Conservation (phyloP, 1,284 basidiomycete genomes). For the Trametes hirsuta region DNA sequence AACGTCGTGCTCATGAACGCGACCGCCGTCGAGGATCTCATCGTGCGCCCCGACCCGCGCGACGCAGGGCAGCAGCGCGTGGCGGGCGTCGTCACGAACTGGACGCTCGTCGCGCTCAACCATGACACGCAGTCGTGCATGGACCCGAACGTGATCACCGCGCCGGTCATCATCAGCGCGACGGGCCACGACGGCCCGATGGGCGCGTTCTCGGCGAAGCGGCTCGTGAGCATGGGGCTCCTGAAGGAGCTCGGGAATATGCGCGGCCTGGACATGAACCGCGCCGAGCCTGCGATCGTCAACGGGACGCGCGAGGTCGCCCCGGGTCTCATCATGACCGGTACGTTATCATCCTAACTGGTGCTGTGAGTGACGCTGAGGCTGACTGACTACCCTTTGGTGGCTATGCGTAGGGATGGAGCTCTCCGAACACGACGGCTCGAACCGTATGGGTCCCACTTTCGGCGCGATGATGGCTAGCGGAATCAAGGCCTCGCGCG, state of each 20-base stretch:
- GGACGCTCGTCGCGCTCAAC: conserved; percentile 82
- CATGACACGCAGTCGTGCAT: conserved; percentile 86
- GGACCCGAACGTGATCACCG: conserved; percentile 86
- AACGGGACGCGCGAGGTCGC: conserved; percentile 80
- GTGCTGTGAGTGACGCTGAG: neutral
- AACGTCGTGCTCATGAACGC: conserved; percentile 81
- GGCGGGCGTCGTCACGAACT: conserved; percentile 86
- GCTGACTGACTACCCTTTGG: neutral
- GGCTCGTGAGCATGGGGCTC: conserved; percentile 77
- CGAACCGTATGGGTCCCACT: conserved; percentile 76
- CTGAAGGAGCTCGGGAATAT: conserved; percentile 83
- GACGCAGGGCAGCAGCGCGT: conserved; percentile 55
- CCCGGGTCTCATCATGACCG: conserved; percentile 79
- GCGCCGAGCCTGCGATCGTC: conserved; percentile 77
- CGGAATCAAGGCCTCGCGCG: conserved; percentile 78
- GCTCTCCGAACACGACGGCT: conserved; percentile 82
- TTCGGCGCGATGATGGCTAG: conserved; percentile 85
- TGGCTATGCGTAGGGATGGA: conserved; percentile 70
- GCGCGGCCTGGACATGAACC: conserved; percentile 79
- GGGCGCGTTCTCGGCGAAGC: conserved; percentile 86
- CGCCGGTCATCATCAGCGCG: conserved; percentile 72
- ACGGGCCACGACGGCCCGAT: conserved; percentile 83
- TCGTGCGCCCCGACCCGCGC: conserved; percentile 64
- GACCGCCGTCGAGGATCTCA: conserved; percentile 78
- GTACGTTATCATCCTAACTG: conserved; percentile 39